phyloP scores from a whole-genome alignment of 1,284 basidiomycete species.

The Rhodotorula sp. region DNA sequence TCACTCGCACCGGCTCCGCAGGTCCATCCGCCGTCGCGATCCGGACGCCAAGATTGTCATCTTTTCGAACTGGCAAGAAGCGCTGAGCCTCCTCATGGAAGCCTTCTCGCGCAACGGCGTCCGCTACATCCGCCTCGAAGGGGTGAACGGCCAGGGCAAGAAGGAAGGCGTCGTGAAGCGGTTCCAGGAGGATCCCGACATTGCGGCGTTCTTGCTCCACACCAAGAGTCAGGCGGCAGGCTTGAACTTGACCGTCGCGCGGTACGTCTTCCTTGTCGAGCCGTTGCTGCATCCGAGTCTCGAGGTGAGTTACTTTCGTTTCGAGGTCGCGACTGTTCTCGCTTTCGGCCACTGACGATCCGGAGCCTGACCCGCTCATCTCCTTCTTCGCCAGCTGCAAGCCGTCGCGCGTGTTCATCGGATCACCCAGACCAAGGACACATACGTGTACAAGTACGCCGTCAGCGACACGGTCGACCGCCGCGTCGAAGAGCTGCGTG shows the following conservation, averaged over 20 bases:
- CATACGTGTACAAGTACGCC: slow-evolving; percentile 37
- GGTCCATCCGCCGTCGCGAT: slow-evolving; percentile 25
- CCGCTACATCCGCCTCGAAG: slow-evolving; percentile 41
- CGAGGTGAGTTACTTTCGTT: slow-evolving; percentile 18
- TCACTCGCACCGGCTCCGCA: background rate
- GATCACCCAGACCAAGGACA: slow-evolving; percentile 42
- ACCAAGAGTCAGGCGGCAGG: slow-evolving; percentile 42
- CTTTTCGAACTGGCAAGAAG: slow-evolving; percentile 41
- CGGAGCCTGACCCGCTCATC: too few relatives aligned
- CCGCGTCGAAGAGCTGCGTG: slow-evolving; percentile 39
- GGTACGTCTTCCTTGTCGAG: slow-evolving; percentile 42
- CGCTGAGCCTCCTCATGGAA: slow-evolving; percentile 33
- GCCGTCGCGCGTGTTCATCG: slow-evolving; percentile 45
- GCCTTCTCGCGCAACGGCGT: slow-evolving; percentile 39
- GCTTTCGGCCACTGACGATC: too few relatives aligned
- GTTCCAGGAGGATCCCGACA: slow-evolving; percentile 40
- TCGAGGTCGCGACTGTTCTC: background rate
- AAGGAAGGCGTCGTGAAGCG: slow-evolving; percentile 40
- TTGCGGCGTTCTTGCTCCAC: slow-evolving; percentile 44
- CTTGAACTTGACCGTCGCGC: slow-evolving; percentile 41
- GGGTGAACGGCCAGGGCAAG: slow-evolving; percentile 28
- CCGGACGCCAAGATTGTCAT: slow-evolving; percentile 43
- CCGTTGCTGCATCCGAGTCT: slow-evolving; percentile 41
- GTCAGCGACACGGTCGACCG: slow-evolving; percentile 41
- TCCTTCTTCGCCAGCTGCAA: slow-evolving; percentile 28